phyloP scores from a whole-genome alignment of 169 alveolate species.

The Pseudocohnilembus persalinus region DNA sequence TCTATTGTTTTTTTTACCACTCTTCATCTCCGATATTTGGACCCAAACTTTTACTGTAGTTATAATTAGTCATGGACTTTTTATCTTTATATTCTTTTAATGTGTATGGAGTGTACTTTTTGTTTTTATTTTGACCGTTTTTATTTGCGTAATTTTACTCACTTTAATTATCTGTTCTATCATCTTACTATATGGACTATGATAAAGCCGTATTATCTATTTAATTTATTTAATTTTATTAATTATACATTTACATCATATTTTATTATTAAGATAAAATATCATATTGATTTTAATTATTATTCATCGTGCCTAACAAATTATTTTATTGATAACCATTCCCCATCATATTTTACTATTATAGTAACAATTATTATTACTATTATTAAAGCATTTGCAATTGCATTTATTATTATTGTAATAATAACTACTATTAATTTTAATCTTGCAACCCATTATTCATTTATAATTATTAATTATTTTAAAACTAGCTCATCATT shows the following conservation, averaged over 20 bases:
- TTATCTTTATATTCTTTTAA: background rate
- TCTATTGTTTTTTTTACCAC: background rate
- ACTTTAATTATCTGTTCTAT: background rate
- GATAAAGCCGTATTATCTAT: background rate
- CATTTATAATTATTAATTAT: too few relatives aligned
- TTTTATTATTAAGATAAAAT: too few relatives aligned
- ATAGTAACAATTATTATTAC: too few relatives aligned
- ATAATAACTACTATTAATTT: too few relatives aligned
- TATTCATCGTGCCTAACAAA: too few relatives aligned
- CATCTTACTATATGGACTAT: too few relatives aligned
- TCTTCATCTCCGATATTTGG: background rate
- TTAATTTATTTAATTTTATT: background rate
- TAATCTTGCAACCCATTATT: too few relatives aligned
- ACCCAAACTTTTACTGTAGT: background rate
- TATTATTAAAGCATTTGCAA: background rate
- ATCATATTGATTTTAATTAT: too few relatives aligned
- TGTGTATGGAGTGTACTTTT: background rate
- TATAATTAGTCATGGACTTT: background rate
- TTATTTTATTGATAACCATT: background rate
- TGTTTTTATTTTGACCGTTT: too few relatives aligned
- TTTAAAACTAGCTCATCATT: background rate
- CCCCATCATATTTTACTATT: background rate
- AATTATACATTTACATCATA: background rate
- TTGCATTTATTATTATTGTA: background rate
- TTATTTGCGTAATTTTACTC: background rate